Base-by-base conservation (phyloP, 768 basidiomycete species). In the Suillus subluteus region DNA sequence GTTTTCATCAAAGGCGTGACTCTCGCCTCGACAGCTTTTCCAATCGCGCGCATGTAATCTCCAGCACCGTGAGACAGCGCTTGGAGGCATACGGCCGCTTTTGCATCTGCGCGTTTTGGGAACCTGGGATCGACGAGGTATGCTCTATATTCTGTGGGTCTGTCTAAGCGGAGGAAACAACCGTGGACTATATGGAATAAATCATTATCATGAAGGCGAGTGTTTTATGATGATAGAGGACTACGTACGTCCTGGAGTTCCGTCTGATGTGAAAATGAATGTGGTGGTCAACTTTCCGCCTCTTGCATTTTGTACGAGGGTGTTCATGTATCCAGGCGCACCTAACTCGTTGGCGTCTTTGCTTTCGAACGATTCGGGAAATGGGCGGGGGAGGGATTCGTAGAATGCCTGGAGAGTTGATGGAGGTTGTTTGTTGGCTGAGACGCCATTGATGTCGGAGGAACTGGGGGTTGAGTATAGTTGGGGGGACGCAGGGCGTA, bases 81-180 rank as follows among this genome's bases (percentile, higher is more conserved):
- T 18, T 86, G 79, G 30, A 92, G 75, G 66, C 84, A 87, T 3
- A 86, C 91, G 0, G 91, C 91, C 0, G 83, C 81, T 74, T 89
- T 91, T n/a, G 90, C 91, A 62, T 92, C 90, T 0, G 78, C 76
- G 4, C 86, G 86, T 70, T 86, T 89, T 2, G 80, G 69, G 68
- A 91, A 91, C 18, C 80, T 79, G 0, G 87, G 79, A n/a, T 91
- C 90, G 37, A 89, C 88, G 6, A 92, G 73, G 69, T 82, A 92
- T 0, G 88, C 86, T 30, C 52, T 81, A 44, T 81, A 83, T 65
- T 86, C 83, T 6, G 77, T 79, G 3, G 85, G 84, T 35, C 85
- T 83, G 50, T 83, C 81, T 6, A 92, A 69, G 35, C 87, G 86
- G 50, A 92, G 80, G 13, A 92, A 74, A 72, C 86, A 88, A 4